These are phyloP conservation scores for Pseudogymnoascus sp. DNA, from an alignment of 2,329 filamentous ascomycete species.

Conservation along the genomic window DNA sequence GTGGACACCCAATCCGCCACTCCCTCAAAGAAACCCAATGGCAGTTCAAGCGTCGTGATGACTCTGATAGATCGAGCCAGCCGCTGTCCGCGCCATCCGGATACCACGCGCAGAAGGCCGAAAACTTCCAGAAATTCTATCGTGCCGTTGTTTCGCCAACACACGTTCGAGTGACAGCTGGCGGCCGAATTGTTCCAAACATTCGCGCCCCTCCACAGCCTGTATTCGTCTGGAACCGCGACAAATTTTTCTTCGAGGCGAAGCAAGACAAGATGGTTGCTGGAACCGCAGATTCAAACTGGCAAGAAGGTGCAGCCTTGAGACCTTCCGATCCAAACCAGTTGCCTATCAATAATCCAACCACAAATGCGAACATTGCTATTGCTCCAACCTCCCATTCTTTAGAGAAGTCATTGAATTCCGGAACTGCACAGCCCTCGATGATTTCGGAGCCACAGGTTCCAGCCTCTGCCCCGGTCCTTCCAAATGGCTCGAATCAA, in stretches of 20 bases:
- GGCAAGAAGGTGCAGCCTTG: background rate
- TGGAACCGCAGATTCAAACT: background rate
- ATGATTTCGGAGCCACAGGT: background rate
- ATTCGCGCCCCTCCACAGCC: slow-evolving; percentile 36
- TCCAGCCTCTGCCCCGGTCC: background rate
- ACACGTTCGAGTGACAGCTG: slow-evolving; percentile 59
- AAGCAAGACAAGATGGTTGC: slow-evolving; percentile 5
- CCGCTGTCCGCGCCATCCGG: slow-evolving; percentile 48
- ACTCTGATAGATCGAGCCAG: slow-evolving; percentile 31
- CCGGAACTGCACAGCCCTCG: background rate
- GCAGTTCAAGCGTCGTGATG: slow-evolving; percentile 25
- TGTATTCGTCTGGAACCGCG: slow-evolving; percentile 23
- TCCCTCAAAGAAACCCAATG: slow-evolving; percentile 18
- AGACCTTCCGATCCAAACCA: slow-evolving; percentile 1
- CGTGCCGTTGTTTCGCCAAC: slow-evolving; percentile 61
- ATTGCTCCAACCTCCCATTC: background rate
- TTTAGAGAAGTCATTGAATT: background rate
- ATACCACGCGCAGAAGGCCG: slow-evolving; percentile 47
- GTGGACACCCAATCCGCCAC: background rate
- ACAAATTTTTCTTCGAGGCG: slow-evolving; percentile 22
- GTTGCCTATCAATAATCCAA: slow-evolving; percentile 2
- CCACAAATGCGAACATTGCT: slow-evolving; percentile 3
- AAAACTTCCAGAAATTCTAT: slow-evolving; percentile 62
- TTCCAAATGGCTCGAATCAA: background rate
- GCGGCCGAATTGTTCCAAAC: slow-evolving; percentile 60